Percentiles rank a stretch among this genome's conserved stretches.
These are phyloP conservation scores for Gossypium aridum DNA, from an alignment of 441 rosid species.

Conservation along the genomic window DNA sequence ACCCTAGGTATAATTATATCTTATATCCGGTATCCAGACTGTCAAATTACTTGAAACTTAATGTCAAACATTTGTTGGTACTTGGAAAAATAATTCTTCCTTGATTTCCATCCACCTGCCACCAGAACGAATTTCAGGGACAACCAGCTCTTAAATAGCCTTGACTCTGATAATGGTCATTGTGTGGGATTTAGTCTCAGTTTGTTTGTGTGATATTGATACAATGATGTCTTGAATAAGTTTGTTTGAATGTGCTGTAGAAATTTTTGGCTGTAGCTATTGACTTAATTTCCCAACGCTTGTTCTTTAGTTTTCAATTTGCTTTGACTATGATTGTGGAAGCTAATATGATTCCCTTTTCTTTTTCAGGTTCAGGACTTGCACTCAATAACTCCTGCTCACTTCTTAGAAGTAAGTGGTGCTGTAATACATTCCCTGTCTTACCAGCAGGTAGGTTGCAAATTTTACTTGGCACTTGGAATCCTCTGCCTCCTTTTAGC, in stretches of 20 bases:
- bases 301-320: conserved; percentile 11
- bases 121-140: background rate
- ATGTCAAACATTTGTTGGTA: background rate
- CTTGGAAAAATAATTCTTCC: background rate
- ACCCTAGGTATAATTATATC: background rate
- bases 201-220: background rate
- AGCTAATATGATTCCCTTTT: conserved; percentile 11
- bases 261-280: background rate
- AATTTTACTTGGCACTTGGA: conserved; percentile 11
- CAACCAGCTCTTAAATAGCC: background rate
- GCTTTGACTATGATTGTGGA: conserved; percentile 9
- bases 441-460: conserved; percentile 77
- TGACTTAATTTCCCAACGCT: conserved; percentile 8
- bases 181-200: background rate
- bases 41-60: background rate
- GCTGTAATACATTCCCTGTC: conserved; percentile 93
- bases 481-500: background rate
- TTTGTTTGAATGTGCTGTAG: conserved; percentile 3
- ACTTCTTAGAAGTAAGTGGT: conserved; percentile 95
- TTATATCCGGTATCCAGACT: background rate
- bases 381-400: conserved; percentile 82
- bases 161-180: background rate
- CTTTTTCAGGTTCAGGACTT: conserved; percentile 82
- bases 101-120: background rate
- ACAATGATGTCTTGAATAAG: background rate